Evolutionary conservation across 495 filamentous ascomycete genomes (phyloP).

Genomic region (Pyrenopolyporus hunteri): DNA sequence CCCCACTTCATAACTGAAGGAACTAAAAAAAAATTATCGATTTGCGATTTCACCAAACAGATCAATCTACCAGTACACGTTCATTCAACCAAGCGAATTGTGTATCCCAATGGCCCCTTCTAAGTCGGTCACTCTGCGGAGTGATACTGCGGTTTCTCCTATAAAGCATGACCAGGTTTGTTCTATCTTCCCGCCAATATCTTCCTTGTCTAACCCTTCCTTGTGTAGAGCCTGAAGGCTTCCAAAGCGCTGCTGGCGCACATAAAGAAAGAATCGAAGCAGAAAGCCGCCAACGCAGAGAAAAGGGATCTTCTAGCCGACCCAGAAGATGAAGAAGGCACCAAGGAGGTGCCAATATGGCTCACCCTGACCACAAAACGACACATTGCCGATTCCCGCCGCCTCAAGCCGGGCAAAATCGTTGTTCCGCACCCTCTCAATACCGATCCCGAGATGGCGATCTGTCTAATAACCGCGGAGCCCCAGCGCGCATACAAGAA

Average conservation of each 20-base stretch:
- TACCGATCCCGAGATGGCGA: constrained; percentile 39
- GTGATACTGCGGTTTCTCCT: constrained; percentile 44
- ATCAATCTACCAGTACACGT: constrained; percentile 1
- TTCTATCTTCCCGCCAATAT: constrained; percentile 2
- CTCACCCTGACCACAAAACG: constrained; percentile 89
- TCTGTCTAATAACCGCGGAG: constrained; percentile 56
- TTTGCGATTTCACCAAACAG: constrained; percentile 6
- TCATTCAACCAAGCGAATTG: constrained; percentile 8
- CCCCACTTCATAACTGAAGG: constrained; percentile 11
- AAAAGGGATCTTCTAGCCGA: constrained; percentile 75
- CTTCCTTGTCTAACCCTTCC: constrained; percentile 1
- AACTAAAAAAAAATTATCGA: constrained; percentile 20
- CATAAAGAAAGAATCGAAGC: constrained; percentile 69
- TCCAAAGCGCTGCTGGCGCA: constrained; percentile 80
- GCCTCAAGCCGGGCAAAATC: constrained; percentile 73
- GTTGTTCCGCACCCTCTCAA: constrained; percentile 73
- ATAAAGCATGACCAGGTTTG: constrained; percentile 54
- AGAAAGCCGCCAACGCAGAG: constrained; percentile 59
- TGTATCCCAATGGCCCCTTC: constrained; percentile 36
- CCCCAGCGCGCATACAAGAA: constrained; percentile 93
- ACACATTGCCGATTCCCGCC: constrained; percentile 75
- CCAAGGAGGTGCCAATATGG: constrained; percentile 72
- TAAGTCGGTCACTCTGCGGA: constrained; percentile 37
- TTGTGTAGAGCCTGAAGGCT: constrained; percentile 71
- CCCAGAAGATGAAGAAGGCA: constrained; percentile 61